Evolutionary conservation across 2,329 filamentous ascomycete species (phyloP).

Genomic region (Fulvia fulva): DNA sequence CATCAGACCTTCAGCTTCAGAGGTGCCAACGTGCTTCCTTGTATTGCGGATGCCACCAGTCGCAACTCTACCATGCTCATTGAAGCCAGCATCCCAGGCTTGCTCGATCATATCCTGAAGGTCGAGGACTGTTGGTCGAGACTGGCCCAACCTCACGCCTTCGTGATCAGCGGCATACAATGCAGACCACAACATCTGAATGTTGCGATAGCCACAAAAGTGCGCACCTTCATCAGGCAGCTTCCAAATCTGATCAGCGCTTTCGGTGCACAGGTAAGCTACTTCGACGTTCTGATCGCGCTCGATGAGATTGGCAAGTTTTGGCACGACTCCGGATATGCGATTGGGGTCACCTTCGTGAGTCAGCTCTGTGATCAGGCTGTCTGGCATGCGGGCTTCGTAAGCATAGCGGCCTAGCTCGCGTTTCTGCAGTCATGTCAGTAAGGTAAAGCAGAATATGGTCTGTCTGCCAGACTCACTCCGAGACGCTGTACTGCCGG

Average conservation of each 20-base stretch:
- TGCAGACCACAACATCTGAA: slow-evolving; percentile 68
- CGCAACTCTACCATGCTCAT: slow-evolving; percentile 66
- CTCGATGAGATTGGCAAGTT: slow-evolving; percentile 45
- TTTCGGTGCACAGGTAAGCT: slow-evolving; percentile 73
- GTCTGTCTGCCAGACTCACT: background rate
- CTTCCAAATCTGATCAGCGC: slow-evolving; percentile 75
- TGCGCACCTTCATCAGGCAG: slow-evolving; percentile 67
- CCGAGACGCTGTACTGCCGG: slow-evolving; percentile 4
- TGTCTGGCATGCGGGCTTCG: slow-evolving; percentile 43
- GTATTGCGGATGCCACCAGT: slow-evolving; percentile 83
- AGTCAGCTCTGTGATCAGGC: slow-evolving; percentile 29
- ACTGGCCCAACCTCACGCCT: slow-evolving; percentile 29
- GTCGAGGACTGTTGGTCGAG: slow-evolving; percentile 64
- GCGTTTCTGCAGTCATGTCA: slow-evolving; percentile 32
- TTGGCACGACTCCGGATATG: slow-evolving; percentile 39
- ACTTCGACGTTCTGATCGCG: slow-evolving; percentile 60
- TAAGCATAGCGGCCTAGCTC: slow-evolving; percentile 45
- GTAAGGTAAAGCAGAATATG: background rate
- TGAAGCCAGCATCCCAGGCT: slow-evolving; percentile 84
- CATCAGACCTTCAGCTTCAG: slow-evolving; percentile 74
- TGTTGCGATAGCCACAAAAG: slow-evolving; percentile 92
- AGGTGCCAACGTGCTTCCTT: slow-evolving; percentile 92
- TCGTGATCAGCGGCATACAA: slow-evolving; percentile 26
- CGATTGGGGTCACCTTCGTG: slow-evolving; percentile 34
- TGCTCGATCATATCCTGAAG: slow-evolving; percentile 81